Evolutionary conservation across 306 rosid species (phyloP).

Genomic region (Cucurbita maxima): DNA sequence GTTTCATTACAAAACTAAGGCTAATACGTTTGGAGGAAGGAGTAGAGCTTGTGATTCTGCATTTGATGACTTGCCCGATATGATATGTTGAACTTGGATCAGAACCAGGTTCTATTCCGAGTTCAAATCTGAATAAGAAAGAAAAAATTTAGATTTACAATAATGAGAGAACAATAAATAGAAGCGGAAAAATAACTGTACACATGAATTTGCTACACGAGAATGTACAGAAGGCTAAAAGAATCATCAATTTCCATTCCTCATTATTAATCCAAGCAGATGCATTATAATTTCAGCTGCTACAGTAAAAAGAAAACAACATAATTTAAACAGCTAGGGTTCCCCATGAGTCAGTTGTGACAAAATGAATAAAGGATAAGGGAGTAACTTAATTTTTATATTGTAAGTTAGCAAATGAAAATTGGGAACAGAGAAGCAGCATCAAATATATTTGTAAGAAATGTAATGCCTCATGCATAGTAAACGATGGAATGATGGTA

Average conservation of each 20-base stretch:
- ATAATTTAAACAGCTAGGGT: no score
- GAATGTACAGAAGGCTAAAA: background rate
- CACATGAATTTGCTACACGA: background rate
- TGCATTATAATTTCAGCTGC: no score
- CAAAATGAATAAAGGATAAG: background rate
- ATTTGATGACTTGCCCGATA: constrained; percentile 88
- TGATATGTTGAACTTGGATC: constrained; percentile 57
- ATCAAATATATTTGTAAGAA: background rate
- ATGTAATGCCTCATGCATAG: background rate
- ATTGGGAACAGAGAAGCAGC: background rate
- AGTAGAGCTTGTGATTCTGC: constrained; percentile 47
- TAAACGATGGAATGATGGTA: background rate
- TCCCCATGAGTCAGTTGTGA: background rate
- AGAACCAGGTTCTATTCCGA: constrained; percentile 69
- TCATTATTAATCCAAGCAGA: background rate
- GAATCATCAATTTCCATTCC: background rate
- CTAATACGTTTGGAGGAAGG: constrained; percentile 67
- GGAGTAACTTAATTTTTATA: background rate
- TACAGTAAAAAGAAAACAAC: no score
- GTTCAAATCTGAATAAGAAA: constrained; percentile 63
- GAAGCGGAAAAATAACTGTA: background rate
- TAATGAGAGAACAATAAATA: constrained; percentile 1
- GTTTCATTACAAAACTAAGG: constrained; percentile 73
- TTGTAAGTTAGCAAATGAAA: background rate
- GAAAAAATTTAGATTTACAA: constrained; percentile 4